phyloP scores from a whole-genome alignment of 2,329 filamentous ascomycete species.

The Fusarium brachygibbosum region DNA sequence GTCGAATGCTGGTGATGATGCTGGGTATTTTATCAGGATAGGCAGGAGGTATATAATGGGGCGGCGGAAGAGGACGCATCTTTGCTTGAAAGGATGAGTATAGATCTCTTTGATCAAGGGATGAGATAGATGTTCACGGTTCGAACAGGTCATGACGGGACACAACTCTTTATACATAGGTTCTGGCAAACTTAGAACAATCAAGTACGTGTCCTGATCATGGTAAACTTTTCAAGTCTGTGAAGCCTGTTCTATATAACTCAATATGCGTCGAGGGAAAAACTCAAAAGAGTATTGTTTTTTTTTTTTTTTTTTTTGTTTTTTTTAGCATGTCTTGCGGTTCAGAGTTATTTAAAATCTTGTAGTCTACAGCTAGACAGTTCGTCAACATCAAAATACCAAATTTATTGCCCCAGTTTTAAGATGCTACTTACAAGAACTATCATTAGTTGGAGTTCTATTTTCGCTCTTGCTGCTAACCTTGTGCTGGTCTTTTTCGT shows the following conservation, averaged over 20 bases:
- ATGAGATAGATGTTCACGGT: not conserved
- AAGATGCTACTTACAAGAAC: constrained; percentile 1
- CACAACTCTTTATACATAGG: not conserved
- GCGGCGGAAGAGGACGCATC: constrained; percentile 28
- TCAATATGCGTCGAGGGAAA: too few species aligned
- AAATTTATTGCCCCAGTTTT: not conserved
- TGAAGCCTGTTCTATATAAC: not conserved
- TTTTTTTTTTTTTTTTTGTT: not conserved
- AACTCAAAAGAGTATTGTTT: not conserved
- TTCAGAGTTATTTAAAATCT: too few species aligned
- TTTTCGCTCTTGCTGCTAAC: constrained; percentile 6
- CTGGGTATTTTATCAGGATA: not conserved
- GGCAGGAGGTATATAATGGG: too few species aligned
- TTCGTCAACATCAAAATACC: not conserved
- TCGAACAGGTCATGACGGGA: not conserved
- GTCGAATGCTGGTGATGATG: constrained; percentile 19
- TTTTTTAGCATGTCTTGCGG: too few species aligned
- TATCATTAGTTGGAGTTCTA: not conserved
- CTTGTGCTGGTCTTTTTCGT: constrained; percentile 13
- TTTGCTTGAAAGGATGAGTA: not conserved
- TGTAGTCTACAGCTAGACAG: not conserved
- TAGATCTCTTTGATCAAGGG: fast-evolving
- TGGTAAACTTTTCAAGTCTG: not conserved
- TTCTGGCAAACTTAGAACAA: not conserved
- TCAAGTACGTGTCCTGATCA: not conserved